A percentile compares a stretch with the other conserved stretches of the same genome.
Conservation (phyloP, 2,329 filamentous ascomycete species). For the Aspergillus quadrilineatus region DNA sequence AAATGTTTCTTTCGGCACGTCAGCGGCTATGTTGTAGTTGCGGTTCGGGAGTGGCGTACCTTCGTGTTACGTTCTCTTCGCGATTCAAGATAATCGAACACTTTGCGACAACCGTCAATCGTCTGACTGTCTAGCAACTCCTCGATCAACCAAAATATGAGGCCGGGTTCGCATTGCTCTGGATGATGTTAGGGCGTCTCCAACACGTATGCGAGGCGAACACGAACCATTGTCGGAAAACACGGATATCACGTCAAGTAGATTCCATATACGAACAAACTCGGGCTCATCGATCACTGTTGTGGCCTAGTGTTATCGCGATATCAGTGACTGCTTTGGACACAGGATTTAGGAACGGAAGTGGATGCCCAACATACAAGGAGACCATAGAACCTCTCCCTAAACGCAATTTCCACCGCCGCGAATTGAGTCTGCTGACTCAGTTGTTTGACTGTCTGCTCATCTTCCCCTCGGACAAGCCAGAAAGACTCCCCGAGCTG, state of each 20-base stretch:
- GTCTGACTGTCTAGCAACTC: conserved; percentile 95
- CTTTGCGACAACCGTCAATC: conserved; percentile 81
- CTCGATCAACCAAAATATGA: conserved; percentile 88
- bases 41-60: conserved; percentile 43
- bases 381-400: conserved; percentile 74
- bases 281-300: conserved; percentile 72
- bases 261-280: conserved; percentile 86
- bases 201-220: conserved; percentile 9
- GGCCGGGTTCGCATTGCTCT: conserved; percentile 68
- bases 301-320: conserved; percentile 55
- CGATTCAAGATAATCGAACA: conserved; percentile 95
- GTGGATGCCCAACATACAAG: conserved; percentile 59
- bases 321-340: conserved; percentile 15
- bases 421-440: conserved; percentile 59
- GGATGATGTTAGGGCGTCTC: conserved; percentile 23
- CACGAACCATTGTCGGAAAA: conserved; percentile 77
- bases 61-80: conserved; percentile 83
- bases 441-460: conserved; percentile 36
- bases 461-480: conserved; percentile 34
- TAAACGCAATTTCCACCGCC: conserved; percentile 78
- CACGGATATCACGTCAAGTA: conserved; percentile 86
- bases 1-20: conserved; percentile 59
- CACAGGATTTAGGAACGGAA: not conserved
- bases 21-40: conserved; percentile 7
- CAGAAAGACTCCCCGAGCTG: conserved; percentile 50